phyloP scores from a whole-genome alignment of 169 alveolate genomes.

The Plasmodium relictum region DNA sequence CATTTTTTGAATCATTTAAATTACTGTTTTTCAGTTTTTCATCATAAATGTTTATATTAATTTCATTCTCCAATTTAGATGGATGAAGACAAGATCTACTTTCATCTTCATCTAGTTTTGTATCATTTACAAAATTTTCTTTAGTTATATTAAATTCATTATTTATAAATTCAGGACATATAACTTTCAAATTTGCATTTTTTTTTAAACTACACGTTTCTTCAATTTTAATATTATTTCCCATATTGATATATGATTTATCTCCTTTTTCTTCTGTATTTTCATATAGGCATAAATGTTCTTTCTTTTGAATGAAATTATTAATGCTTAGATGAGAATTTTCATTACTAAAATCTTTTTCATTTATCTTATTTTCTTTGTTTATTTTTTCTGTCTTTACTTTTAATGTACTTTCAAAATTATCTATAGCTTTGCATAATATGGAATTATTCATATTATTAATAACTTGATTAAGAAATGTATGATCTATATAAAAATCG shows the following conservation, averaged over 20 bases:
- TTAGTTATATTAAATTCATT: background rate
- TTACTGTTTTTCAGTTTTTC: slow-evolving; percentile 1
- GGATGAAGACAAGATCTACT: slow-evolving; percentile 18
- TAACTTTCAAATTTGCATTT: slow-evolving; percentile 26
- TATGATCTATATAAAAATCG: slow-evolving; percentile 15
- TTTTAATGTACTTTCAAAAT: slow-evolving; percentile 29
- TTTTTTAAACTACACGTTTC: too few relatives aligned
- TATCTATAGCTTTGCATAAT: slow-evolving; percentile 65
- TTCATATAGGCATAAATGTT: background rate
- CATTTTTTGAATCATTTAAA: background rate
- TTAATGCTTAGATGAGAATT: slow-evolving; percentile 5
- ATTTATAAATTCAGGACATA: background rate
- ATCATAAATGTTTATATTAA: background rate
- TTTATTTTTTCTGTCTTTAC: background rate
- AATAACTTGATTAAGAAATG: slow-evolving; percentile 26
- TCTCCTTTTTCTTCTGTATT: slow-evolving; percentile 1
- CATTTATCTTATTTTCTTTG: background rate
- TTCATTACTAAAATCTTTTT: background rate
- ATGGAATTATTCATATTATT: slow-evolving; percentile 56
- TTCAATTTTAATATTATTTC: background rate
- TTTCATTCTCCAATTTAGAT: slow-evolving; percentile 2
- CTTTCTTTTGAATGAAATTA: background rate
- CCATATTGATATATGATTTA: background rate
- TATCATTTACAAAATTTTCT: background rate
- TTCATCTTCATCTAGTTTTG: background rate